Evolutionary conservation across 129 eudicot genomes (phyloP).

Genomic region (Oenanthe sinensis): DNA sequence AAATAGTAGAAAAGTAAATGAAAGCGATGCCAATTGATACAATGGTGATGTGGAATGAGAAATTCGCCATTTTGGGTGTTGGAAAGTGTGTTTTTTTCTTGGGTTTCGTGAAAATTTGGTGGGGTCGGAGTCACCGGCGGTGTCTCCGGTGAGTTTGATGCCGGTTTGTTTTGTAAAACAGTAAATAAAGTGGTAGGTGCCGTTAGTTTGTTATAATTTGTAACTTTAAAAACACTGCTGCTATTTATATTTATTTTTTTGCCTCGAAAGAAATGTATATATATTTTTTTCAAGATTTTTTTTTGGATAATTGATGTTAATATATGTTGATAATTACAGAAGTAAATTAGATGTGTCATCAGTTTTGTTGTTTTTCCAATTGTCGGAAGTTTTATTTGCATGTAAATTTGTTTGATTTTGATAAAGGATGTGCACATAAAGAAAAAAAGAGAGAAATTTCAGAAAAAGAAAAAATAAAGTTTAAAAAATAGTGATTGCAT

Average conservation of each 20-base stretch:
- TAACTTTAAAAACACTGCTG: background rate
- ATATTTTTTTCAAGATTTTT: background rate
- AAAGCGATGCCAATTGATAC: conserved; percentile 45
- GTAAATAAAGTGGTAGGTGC: background rate
- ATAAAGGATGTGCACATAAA: background rate
- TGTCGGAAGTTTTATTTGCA: background rate
- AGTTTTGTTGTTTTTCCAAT: background rate
- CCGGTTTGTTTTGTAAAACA: background rate
- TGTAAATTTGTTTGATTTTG: background rate
- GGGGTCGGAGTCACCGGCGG: conserved; percentile 52
- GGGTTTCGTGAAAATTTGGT: background rate
- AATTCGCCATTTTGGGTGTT: conserved; percentile 24
- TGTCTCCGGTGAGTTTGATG: conserved; percentile 39
- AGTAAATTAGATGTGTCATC: background rate
- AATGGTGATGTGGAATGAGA: conserved; percentile 47
- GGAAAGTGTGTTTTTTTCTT: background rate
- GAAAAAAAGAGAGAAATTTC: background rate
- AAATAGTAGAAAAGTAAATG: conserved; percentile 56
- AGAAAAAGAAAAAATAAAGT: no score
- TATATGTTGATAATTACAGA: background rate
- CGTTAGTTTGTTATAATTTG: background rate
- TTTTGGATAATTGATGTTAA: background rate
- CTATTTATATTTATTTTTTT: background rate
- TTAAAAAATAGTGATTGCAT: no score
- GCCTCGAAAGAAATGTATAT: background rate